A percentile compares a stretch with the other conserved stretches of the same genome.
Conservation (phyloP, 352 stramenopile genomes). For the Bremia lactucae region DNA sequence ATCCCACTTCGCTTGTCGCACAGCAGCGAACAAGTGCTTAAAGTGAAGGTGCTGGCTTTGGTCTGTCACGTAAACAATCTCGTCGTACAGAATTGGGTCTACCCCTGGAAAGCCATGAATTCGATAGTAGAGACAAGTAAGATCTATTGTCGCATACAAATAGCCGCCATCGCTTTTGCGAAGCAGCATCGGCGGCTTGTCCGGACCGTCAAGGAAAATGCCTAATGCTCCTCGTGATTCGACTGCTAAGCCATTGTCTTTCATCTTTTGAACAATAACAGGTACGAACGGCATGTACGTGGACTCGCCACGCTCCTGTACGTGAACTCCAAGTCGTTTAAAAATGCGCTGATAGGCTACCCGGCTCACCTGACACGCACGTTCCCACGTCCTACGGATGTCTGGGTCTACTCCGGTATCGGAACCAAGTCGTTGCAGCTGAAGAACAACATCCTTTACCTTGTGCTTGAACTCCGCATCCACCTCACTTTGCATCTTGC, state of each 20-base stretch:
- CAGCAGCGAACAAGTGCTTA: slow-evolving; percentile 60
- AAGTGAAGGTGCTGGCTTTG: slow-evolving; percentile 75
- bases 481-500: slow-evolving; percentile 33
- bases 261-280: slow-evolving; percentile 31
- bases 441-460: slow-evolving; percentile 59
- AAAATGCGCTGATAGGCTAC: slow-evolving; percentile 58
- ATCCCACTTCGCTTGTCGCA: slow-evolving; percentile 40
- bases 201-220: slow-evolving; percentile 54
- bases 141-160: slow-evolving; percentile 70
- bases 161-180: slow-evolving; percentile 73
- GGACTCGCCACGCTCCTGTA: slow-evolving; percentile 63
- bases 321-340: slow-evolving; percentile 46
- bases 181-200: slow-evolving; percentile 76
- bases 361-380: slow-evolving; percentile 61
- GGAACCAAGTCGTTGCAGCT: slow-evolving; percentile 47
- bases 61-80: slow-evolving; percentile 78
- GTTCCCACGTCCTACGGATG: slow-evolving; percentile 41
- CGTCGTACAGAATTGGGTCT: slow-evolving; percentile 56
- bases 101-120: slow-evolving; percentile 62
- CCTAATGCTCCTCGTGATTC: slow-evolving; percentile 55
- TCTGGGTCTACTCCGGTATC: slow-evolving; percentile 23
- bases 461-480: slow-evolving; percentile 46
- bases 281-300: slow-evolving; percentile 61
- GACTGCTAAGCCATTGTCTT: slow-evolving; percentile 34
- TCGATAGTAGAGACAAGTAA: slow-evolving; percentile 58